A percentile compares a stretch with the other conserved stretches of the same genome.
These are phyloP conservation scores for Citrus glauca DNA, from an alignment of 345 rosid species.

Conservation along the genomic window DNA sequence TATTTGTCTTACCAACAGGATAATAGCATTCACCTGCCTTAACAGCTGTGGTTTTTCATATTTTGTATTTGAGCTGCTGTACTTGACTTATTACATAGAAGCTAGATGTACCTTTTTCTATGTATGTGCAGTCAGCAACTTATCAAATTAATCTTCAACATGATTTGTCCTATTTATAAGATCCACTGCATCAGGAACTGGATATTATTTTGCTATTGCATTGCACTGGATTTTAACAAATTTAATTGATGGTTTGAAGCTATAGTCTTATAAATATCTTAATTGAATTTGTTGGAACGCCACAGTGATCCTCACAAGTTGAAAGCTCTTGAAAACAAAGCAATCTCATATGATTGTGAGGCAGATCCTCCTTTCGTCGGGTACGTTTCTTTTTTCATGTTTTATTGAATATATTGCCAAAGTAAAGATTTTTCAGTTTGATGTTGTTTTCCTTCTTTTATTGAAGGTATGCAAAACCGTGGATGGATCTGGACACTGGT, in stretches of 20 bases:
- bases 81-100: neutral
- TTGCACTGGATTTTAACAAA: neutral
- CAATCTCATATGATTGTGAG: constrained; percentile 48
- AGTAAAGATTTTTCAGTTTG: neutral
- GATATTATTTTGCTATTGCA: neutral
- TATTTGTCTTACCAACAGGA: neutral
- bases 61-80: neutral
- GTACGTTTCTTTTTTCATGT: constrained; percentile 38
- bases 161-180: neutral
- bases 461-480: constrained; percentile 79
- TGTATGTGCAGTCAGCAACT: neutral
- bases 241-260: neutral
- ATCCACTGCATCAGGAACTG: neutral
- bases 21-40: neutral
- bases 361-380: constrained; percentile 82
- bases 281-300: constrained; percentile 14
- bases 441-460: constrained; percentile 11
- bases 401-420: neutral
- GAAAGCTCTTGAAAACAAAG: constrained; percentile 34
- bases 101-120: neutral
- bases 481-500: constrained; percentile 57
- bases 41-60: neutral
- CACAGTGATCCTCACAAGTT: constrained; percentile 36
- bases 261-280: neutral
- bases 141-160: neutral